These are phyloP conservation scores for Chaetomium sp. DNA, from an alignment of 2,329 filamentous ascomycete species.

Conservation along the genomic window DNA sequence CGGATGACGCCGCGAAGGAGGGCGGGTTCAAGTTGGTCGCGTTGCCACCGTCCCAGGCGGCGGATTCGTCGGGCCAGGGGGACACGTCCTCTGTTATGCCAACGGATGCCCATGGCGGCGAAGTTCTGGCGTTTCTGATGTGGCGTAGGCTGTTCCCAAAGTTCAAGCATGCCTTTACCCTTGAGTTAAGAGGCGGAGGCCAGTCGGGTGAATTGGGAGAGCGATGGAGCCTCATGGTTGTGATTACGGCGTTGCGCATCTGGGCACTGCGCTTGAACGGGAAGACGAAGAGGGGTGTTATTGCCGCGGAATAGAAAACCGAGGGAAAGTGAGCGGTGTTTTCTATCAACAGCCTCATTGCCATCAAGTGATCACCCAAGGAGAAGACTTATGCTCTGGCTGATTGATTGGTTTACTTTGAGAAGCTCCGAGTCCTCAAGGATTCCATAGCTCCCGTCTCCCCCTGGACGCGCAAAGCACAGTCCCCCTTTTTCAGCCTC, in stretches of 20 bases:
- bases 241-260: neutral
- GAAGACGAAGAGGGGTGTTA: neutral
- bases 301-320: neutral
- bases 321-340: neutral
- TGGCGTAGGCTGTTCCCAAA: neutral
- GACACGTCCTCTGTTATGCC: neutral
- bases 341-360: too few relatives aligned
- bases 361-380: too few relatives aligned
- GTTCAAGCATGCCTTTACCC: conserved; percentile 1
- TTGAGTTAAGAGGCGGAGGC: neutral
- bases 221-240: neutral
- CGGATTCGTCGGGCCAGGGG: too few relatives aligned
- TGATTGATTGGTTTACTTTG: too few relatives aligned
- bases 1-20: neutral
- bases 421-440: too few relatives aligned
- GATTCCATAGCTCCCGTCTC: too few relatives aligned
- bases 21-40: neutral
- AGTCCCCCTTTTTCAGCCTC: too few relatives aligned
- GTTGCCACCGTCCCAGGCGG: neutral
- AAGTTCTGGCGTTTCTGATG: neutral
- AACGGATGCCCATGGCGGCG: neutral
- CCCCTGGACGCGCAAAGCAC: too few relatives aligned
- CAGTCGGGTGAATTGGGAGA: conserved; percentile 2
- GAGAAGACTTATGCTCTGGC: too few relatives aligned
- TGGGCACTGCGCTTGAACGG: neutral